phyloP scores from a whole-genome alignment of 768 basidiomycete species.

The Naganishia antarctica region DNA sequence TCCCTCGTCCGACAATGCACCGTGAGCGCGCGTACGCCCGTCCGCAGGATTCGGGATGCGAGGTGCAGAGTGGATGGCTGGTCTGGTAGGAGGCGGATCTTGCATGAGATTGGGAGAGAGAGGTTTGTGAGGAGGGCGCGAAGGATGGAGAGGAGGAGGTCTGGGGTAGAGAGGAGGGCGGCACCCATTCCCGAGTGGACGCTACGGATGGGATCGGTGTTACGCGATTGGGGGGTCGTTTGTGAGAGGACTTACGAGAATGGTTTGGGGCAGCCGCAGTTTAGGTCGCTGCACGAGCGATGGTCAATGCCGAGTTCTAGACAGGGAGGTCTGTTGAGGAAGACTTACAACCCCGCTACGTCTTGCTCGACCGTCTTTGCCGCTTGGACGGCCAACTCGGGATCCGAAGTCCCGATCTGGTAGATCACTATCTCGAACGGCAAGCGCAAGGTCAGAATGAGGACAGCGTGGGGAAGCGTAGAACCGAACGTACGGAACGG shows the following conservation, averaged over 20 bases:
- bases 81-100: conserved; percentile 79
- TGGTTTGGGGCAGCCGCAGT: conserved; percentile 95
- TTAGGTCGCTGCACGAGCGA: conserved; percentile 61
- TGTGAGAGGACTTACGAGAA: conserved; percentile 62
- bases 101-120: conserved; percentile 84
- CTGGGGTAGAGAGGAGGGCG: conserved; percentile 83
- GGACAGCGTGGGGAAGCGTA: background rate
- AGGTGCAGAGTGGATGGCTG: conserved; percentile 84
- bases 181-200: conserved; percentile 83
- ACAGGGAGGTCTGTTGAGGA: background rate
- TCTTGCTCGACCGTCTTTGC: conserved; percentile 80
- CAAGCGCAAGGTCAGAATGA: background rate
- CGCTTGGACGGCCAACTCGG: conserved; percentile 84
- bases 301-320: background rate
- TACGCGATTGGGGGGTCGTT: too few relatives aligned
- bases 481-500: conserved; percentile 56
- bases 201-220: conserved; percentile 32
- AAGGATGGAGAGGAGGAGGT: conserved; percentile 82
- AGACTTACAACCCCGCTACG: conserved; percentile 60
- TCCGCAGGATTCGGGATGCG: conserved; percentile 78
- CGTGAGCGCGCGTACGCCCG: conserved; percentile 82
- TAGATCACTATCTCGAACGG: conserved; percentile 61
- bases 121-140: conserved; percentile 67
- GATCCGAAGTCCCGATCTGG: conserved; percentile 87
- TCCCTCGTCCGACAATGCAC: conserved; percentile 90